A percentile compares a stretch with the other conserved stretches of the same genome.
These are phyloP conservation scores for Agaricales sp. DNA, from an alignment of 1,284 basidiomycete species.

Conservation along the genomic window DNA sequence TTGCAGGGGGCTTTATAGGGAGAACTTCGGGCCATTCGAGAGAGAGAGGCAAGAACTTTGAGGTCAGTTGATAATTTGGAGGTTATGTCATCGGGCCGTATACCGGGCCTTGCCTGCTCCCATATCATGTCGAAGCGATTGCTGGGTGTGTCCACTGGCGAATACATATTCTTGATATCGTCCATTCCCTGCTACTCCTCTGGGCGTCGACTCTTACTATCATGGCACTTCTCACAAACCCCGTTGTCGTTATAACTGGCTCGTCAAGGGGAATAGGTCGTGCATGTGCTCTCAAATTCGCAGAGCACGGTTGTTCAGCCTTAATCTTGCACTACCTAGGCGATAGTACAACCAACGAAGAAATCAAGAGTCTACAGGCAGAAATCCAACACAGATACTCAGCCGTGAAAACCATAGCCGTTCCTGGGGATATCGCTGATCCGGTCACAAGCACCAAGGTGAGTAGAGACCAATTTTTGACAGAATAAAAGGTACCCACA, in stretches of 20 bases:
- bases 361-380: slow-evolving; percentile 33
- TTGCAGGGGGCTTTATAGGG: too few species aligned
- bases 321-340: slow-evolving; percentile 68
- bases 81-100: too few species aligned
- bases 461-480: too few species aligned
- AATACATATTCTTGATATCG: too few species aligned
- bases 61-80: too few species aligned
- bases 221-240: slow-evolving; percentile 45
- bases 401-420: slow-evolving; percentile 17
- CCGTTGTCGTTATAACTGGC: slow-evolving; percentile 67
- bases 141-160: too few species aligned
- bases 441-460: not conserved
- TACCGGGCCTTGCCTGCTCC: too few species aligned
- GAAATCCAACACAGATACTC: slow-evolving; percentile 31
- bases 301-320: slow-evolving; percentile 56
- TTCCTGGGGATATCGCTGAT: slow-evolving; percentile 14
- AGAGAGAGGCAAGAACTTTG: too few species aligned
- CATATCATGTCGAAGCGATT: too few species aligned
- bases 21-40: too few species aligned
- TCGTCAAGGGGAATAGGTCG: slow-evolving; percentile 75
- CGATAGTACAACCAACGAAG: slow-evolving; percentile 42
- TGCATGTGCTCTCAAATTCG: slow-evolving; percentile 57
- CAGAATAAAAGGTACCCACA: slow-evolving; percentile 20
- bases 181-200: too few species aligned
- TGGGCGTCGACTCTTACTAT: too few species aligned